Conservation (phyloP, 306 rosid species). For the Vicia sativa region DNA sequence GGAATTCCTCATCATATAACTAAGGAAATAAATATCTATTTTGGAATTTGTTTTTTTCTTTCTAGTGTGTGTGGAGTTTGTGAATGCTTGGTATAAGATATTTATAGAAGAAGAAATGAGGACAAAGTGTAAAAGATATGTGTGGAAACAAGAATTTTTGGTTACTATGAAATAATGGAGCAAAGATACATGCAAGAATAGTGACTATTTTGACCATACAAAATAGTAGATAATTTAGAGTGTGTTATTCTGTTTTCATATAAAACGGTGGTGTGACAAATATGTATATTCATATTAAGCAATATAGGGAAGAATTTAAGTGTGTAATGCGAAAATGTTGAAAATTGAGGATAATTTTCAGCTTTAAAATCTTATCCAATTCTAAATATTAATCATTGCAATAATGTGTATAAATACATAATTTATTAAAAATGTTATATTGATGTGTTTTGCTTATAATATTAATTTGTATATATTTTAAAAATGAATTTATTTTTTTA, state of each 20-base stretch:
- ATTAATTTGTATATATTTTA: too few relatives aligned
- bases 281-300: neutral
- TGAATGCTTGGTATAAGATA: neutral
- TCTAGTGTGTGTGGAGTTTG: constrained; percentile 8
- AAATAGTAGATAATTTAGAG: neutral
- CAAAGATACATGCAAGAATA: neutral
- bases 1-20: constrained; percentile 2
- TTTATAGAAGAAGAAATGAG: constrained; percentile 24
- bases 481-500: too few relatives aligned
- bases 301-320: too few relatives aligned
- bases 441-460: too few relatives aligned
- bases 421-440: too few relatives aligned
- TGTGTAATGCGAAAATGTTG: too few relatives aligned
- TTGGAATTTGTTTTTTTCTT: neutral
- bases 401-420: too few relatives aligned
- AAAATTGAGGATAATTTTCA: too few relatives aligned
- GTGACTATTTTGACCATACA: too few relatives aligned
- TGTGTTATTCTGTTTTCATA: neutral
- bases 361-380: too few relatives aligned
- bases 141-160: constrained; percentile 43
- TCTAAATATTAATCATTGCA: too few relatives aligned
- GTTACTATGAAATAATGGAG: neutral
- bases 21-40: neutral
- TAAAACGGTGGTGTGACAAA: neutral
- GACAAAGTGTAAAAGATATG: constrained; percentile 24